Conservation (phyloP, 78 protist genomes). For the Cavenderia fasciculata region DNA sequence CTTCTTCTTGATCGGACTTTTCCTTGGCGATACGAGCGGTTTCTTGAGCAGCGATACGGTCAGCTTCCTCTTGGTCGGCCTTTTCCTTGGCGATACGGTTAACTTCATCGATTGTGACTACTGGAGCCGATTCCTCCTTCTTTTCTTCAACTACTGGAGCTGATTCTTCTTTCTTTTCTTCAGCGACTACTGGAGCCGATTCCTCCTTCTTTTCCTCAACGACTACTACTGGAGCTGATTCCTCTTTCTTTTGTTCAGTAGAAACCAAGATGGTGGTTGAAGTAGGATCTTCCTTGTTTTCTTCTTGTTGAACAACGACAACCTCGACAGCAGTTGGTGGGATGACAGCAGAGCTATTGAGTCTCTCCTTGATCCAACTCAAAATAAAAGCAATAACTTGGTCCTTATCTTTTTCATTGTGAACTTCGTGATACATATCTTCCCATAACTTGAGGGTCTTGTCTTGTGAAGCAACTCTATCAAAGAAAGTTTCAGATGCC, state of each 20-base stretch:
- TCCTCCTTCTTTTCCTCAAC: background rate
- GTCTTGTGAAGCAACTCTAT: constrained; percentile 33
- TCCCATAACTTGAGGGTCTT: constrained; percentile 70
- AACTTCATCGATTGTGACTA: constrained; percentile 8
- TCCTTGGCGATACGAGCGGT: background rate
- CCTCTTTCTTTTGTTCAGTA: background rate
- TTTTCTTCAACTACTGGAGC: constrained; percentile 23
- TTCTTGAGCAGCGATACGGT: background rate
- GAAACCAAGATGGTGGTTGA: too few species aligned
- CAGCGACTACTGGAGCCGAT: background rate
- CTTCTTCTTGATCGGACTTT: background rate
- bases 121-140: background rate
- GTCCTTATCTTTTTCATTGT: constrained; percentile 41
- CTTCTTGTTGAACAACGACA: background rate
- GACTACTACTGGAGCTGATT: constrained; percentile 1
- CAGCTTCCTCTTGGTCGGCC: background rate
- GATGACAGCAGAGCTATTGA: background rate
- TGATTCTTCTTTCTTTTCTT: background rate
- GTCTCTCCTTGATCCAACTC: constrained; percentile 38
- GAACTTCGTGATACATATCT: constrained; percentile 63
- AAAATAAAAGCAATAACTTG: constrained; percentile 18
- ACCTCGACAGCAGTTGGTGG: background rate
- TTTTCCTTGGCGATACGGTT: background rate
- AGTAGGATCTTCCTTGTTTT: background rate
- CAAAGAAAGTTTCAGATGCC: constrained; percentile 54